Conservation (phyloP, 208 protist genomes). For the Trypanosoma scelopori region DNA sequence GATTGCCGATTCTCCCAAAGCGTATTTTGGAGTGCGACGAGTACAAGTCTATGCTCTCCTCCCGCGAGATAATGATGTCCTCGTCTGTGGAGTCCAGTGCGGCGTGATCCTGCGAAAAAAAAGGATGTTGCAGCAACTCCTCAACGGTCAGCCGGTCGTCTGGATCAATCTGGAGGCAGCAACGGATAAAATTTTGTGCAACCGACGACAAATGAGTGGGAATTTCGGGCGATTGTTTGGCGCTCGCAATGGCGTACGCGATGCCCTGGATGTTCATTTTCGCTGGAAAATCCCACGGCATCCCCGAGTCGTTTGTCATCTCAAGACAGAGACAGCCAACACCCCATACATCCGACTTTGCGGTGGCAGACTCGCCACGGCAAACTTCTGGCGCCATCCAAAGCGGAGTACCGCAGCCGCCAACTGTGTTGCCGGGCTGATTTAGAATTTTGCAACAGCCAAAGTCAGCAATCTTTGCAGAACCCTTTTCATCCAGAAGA, state of each 20-base stretch:
- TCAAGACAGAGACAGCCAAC: slow-evolving; percentile 83
- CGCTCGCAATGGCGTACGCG: slow-evolving; percentile 63
- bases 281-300: slow-evolving; percentile 66
- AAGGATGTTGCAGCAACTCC: slow-evolving; percentile 73
- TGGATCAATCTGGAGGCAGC: slow-evolving; percentile 62
- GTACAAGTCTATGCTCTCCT: slow-evolving; percentile 23
- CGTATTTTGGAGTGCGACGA: slow-evolving; percentile 27
- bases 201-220: slow-evolving; percentile 49
- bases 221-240: slow-evolving; percentile 55
- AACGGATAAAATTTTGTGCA: slow-evolving; percentile 66
- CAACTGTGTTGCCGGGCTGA: slow-evolving; percentile 38
- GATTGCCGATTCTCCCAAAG: slow-evolving; percentile 29
- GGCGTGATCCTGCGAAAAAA: slow-evolving; percentile 57
- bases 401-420: slow-evolving; percentile 60
- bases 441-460: slow-evolving; percentile 85
- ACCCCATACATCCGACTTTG: slow-evolving; percentile 81
- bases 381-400: slow-evolving; percentile 90
- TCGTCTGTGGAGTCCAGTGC: slow-evolving; percentile 36
- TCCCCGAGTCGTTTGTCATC: slow-evolving; percentile 70
- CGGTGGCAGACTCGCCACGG: slow-evolving; percentile 54
- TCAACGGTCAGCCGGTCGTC: slow-evolving; percentile 53
- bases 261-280: slow-evolving; percentile 56
- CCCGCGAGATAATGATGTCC: slow-evolving; percentile 44
- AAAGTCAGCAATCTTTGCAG: slow-evolving; percentile 93
- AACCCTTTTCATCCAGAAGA: slow-evolving; percentile 80